These are phyloP conservation scores for Xylaria intraflava DNA, from an alignment of 495 filamentous ascomycete species.

Conservation along the genomic window DNA sequence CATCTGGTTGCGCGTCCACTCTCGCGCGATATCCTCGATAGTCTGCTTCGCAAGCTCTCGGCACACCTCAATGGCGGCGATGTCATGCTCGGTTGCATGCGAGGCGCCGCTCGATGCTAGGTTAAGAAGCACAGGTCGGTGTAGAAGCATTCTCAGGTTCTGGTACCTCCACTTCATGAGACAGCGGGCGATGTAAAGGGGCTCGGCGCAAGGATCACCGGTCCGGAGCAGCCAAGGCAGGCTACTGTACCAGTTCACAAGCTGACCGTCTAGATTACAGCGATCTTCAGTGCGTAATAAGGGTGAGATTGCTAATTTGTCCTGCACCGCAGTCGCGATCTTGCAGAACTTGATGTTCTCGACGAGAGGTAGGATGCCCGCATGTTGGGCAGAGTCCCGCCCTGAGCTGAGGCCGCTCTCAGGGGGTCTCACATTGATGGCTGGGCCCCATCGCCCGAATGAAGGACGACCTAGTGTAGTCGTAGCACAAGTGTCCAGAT, in stretches of 20 bases:
- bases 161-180: conserved; percentile 81
- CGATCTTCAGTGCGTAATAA: conserved; percentile 60
- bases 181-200: conserved; percentile 60
- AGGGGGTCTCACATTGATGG: conserved; percentile 65
- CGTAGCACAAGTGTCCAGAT: conserved; percentile 71
- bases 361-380: conserved; percentile 62
- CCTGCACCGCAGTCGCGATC: conserved; percentile 70
- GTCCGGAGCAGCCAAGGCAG: conserved; percentile 65
- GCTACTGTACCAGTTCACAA: conserved; percentile 64
- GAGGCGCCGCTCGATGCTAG: conserved; percentile 61
- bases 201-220: conserved; percentile 62
- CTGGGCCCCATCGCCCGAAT: conserved; percentile 65
- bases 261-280: conserved; percentile 56
- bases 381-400: conserved; percentile 49
- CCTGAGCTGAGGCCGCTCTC: conserved; percentile 44
- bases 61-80: conserved; percentile 61
- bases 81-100: conserved; percentile 58
- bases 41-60: conserved; percentile 61
- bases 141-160: conserved; percentile 73
- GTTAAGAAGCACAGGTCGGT: conserved; percentile 65
- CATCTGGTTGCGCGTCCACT: conserved; percentile 66
- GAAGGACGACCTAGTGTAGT: conserved; percentile 73
- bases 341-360: conserved; percentile 79
- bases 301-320: conserved; percentile 63
- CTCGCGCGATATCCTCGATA: conserved; percentile 62